These are phyloP conservation scores for Solanum aculeatissimum DNA, from an alignment of 305 asterid genomes.

Conservation along the genomic window DNA sequence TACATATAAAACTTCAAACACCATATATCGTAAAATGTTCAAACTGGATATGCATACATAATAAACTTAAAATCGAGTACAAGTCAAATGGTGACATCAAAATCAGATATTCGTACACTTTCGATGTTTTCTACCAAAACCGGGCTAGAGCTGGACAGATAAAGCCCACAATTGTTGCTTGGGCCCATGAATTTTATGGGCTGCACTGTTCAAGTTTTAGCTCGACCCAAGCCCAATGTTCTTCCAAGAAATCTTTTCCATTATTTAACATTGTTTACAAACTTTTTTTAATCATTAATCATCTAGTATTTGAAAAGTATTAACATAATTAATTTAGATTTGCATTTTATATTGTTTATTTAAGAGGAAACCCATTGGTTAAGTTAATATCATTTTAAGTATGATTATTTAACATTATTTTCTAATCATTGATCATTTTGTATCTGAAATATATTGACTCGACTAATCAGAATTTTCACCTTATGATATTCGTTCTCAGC, in stretches of 20 bases:
- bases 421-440: neutral
- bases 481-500: rapidly evolving
- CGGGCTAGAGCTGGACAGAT: neutral
- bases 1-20: too few species aligned
- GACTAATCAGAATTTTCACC: neutral
- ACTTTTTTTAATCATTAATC: neutral
- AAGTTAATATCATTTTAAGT: neutral
- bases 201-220: neutral
- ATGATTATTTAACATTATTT: neutral
- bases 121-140: neutral
- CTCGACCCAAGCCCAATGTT: neutral
- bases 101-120: neutral
- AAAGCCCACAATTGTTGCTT: neutral
- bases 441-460: neutral
- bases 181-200: neutral
- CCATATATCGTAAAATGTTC: neutral
- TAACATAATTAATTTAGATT: neutral
- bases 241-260: neutral
- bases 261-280: neutral
- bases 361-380: neutral
- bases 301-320: neutral
- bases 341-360: neutral
- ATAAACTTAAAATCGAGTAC: too few species aligned
- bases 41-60: neutral
- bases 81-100: neutral